Evolutionary conservation across 352 stramenopile genomes (phyloP), one percentile per base, ranked within the genome.

Genomic region (Pythium graminicola): DNA sequence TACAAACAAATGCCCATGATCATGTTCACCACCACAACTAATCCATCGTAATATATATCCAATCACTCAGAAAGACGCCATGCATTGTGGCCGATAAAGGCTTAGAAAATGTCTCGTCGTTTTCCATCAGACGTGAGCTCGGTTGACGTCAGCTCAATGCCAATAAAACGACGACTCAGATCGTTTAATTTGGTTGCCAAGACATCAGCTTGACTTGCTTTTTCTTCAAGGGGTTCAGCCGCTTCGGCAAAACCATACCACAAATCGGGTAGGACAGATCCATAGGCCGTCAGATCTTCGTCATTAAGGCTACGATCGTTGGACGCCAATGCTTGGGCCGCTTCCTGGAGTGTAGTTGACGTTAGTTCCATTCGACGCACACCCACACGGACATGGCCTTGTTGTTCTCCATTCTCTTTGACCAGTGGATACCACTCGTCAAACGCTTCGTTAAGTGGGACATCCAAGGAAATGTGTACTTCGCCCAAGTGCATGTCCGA

Each of bases 391-490:
- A 86, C 41, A 10, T 69, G 48, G 1, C 76, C 79, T 32, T 78
- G 73, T 35, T 85, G 82, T 20, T 66, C 53, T 39, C 79, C 76
- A 43, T 86, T 73, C 9, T 66, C 60, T 48, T 76, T 72, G 4
- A 87, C 70, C 8, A 89, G 57, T 29, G 79, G 76, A 28, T 77
- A 87, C 79, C 73, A 89, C 44, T 85, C 76, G 40, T 72, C 64
- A 57, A 85, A 89, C 1, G 65, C 54, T 16, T 87, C 76, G 50
- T 87, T 85, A 19, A 85, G 31, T 7, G 79, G 79, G 36, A 89
- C 75, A 2, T 74, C 61, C 17, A 89, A 51, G 24, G 70, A 77
- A 23, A 89, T 49, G 58, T 87, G 79, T 44, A 89, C 72, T 64
- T 89, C 76, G 4, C 79, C 79, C 5, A 87, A 57, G 11, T 87